These are phyloP conservation scores for Euphorbia celastroides DNA, from an alignment of 441 rosid genomes.

Conservation along the genomic window DNA sequence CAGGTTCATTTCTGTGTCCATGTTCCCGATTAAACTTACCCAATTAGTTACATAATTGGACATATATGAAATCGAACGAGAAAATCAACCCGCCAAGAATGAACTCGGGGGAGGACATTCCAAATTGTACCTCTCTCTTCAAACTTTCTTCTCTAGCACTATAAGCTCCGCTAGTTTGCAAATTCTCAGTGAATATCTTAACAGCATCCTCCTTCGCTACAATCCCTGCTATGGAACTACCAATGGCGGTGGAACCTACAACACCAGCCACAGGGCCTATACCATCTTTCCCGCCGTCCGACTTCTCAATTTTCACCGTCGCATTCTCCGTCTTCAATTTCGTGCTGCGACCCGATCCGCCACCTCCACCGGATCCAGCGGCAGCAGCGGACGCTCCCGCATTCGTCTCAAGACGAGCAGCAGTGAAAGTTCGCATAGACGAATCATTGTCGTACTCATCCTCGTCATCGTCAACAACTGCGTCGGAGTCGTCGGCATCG, in stretches of 20 bases:
- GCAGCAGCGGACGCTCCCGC: conserved; percentile 22
- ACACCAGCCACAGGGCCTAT: conserved; percentile 33
- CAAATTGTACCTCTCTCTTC: conserved; percentile 87
- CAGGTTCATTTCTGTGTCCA: too few relatives aligned
- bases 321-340: conserved; percentile 73
- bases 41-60: not conserved
- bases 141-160: conserved; percentile 91
- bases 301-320: conserved; percentile 69
- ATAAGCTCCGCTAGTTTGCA: conserved; percentile 97
- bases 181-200: conserved; percentile 82
- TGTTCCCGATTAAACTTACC: not conserved
- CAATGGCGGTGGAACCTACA: conserved; percentile 34
- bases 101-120: too few relatives aligned
- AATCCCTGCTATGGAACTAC: conserved; percentile 43
- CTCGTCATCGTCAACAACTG: conserved; percentile 78
- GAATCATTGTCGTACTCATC: conserved; percentile 89
- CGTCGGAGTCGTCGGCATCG: conserved; percentile 82
- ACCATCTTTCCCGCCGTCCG: conserved; percentile 59
- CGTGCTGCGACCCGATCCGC: conserved; percentile 44
- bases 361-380: conserved; percentile 32
- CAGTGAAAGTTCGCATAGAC: conserved; percentile 79
- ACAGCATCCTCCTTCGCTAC: conserved; percentile 69
- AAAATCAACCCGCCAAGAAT: too few relatives aligned
- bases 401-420: conserved; percentile 68
- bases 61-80: too few relatives aligned